Conservation (phyloP, 1,284 basidiomycete genomes). For the Trichosporon coremiiforme region DNA sequence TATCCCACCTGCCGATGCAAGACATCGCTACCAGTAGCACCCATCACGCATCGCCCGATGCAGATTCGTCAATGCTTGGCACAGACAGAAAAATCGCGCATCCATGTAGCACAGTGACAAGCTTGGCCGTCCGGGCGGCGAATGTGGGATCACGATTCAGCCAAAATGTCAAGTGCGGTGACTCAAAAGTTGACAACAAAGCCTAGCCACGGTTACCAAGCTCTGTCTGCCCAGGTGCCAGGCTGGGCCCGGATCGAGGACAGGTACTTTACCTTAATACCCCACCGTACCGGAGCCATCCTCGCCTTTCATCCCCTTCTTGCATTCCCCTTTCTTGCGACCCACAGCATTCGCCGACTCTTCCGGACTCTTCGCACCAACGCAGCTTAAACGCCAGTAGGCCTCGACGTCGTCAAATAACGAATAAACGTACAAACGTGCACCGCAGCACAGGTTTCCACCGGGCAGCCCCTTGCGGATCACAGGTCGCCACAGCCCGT, state of each 20-base stretch:
- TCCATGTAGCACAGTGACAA: neutral
- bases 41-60: constrained; percentile 4
- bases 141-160: neutral
- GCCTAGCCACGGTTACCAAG: constrained; percentile 2
- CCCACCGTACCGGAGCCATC: constrained; percentile 5
- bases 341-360: neutral
- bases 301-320: neutral
- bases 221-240: neutral
- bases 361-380: neutral
- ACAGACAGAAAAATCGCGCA: constrained; percentile 3
- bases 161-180: neutral
- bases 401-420: neutral
- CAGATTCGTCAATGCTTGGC: neutral
- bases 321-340: neutral
- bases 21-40: neutral
- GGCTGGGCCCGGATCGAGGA: too few species aligned
- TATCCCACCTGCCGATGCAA: neutral
- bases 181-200: constrained; percentile 12
- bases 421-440: constrained; percentile 1
- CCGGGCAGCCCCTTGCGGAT: neutral
- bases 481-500: constrained; percentile 6
- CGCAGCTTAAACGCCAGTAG: neutral
- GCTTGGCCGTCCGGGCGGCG: neutral
- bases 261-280: neutral
- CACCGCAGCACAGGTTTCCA: neutral